Percentiles rank a stretch among this genome's conserved stretches.
Evolutionary conservation across 192 early-diverging fungal genomes (phyloP).

Genomic region (Phycomyces blakesleeanus): DNA sequence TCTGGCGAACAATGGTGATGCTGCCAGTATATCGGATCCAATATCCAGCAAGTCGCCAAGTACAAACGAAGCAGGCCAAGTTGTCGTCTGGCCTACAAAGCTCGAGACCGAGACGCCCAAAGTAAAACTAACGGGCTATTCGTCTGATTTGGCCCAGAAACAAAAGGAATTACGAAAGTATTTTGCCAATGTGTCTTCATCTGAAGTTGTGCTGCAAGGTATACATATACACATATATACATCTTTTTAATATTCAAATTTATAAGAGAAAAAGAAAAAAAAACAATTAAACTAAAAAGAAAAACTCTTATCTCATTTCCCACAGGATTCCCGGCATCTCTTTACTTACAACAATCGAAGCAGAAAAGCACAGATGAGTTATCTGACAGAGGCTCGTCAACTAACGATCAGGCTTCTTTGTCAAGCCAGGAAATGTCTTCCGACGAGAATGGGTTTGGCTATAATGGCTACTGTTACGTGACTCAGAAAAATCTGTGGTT

Average conservation of each 20-base stretch:
- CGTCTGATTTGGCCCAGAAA: neutral
- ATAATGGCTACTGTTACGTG: conserved; percentile 51
- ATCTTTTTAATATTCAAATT: too few species aligned
- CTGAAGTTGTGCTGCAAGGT: conserved; percentile 34
- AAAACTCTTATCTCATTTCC: neutral
- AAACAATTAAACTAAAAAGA: neutral
- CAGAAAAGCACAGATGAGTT: neutral
- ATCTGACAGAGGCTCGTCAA: neutral
- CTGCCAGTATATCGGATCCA: neutral
- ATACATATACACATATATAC: too few species aligned
- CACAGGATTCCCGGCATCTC: neutral
- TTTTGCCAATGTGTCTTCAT: conserved; percentile 13
- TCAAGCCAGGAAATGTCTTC: neutral
- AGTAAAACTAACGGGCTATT: conserved; percentile 13
- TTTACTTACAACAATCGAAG: neutral
- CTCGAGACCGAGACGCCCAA: conserved; percentile 15
- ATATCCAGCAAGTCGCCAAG: neutral
- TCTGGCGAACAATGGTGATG: conserved; percentile 10
- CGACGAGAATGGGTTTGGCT: conserved; percentile 4
- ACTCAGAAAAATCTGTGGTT: conserved; percentile 63
- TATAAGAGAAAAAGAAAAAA: too few species aligned
- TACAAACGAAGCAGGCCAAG: neutral
- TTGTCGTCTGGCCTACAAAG: conserved; percentile 32
- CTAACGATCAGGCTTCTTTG: neutral
- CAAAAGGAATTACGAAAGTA: conserved; percentile 25